Evolutionary conservation across 306 rosid genomes (phyloP).

Genomic region (Cicer cuneatum): DNA sequence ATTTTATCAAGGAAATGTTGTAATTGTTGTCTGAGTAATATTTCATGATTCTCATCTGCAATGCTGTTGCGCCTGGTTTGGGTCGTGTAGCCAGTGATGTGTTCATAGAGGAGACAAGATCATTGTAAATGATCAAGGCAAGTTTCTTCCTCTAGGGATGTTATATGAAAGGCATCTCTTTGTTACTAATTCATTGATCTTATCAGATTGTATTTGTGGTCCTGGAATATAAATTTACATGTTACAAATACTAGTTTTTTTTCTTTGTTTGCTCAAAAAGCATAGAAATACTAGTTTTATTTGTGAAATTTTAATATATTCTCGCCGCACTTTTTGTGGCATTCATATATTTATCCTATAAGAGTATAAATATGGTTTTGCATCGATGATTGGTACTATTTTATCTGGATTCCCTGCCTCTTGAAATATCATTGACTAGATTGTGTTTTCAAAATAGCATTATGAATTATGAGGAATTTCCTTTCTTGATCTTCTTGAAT

Average conservation of each 20-base stretch:
- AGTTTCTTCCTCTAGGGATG: conserved; percentile 50
- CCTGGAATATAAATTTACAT: conserved; percentile 50
- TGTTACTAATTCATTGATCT: conserved; percentile 49
- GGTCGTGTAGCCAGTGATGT: conserved; percentile 27
- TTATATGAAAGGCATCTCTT: conserved; percentile 41
- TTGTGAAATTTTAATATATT: conserved; percentile 42
- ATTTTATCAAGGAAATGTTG: conserved; percentile 79
- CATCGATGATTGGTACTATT: conserved; percentile 3
- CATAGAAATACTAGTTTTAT: conserved; percentile 39
- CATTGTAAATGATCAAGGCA: conserved; percentile 44
- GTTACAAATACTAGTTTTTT: conserved; percentile 42
- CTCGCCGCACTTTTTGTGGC: conserved; percentile 26
- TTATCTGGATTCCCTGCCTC: conserved; percentile 10
- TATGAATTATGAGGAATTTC: background rate
- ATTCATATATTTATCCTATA: conserved; percentile 32
- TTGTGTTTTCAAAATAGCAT: conserved; percentile 16
- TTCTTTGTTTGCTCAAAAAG: background rate
- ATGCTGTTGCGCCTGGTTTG: conserved; percentile 45
- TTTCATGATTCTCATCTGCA: conserved; percentile 43
- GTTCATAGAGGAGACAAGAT: conserved; percentile 42
- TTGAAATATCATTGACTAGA: conserved; percentile 26
- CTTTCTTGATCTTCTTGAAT: conserved; percentile 22
- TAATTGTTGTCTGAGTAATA: conserved; percentile 44
- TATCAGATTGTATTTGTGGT: conserved; percentile 47
- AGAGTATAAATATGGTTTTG: conserved; percentile 16